Conservation (phyloP, 306 rosid species). For the Dalbergia cultrata region DNA sequence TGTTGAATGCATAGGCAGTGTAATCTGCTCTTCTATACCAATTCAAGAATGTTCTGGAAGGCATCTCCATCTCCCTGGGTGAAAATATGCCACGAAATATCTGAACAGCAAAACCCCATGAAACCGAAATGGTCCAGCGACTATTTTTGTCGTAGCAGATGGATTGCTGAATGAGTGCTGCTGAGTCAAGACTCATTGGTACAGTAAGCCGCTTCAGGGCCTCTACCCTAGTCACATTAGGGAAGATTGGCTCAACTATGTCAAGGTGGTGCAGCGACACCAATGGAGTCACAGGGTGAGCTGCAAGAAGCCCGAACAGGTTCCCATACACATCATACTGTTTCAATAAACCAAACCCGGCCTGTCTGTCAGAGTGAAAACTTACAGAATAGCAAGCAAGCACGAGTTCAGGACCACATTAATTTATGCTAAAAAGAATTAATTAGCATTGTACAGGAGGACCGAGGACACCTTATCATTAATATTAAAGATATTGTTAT, state of each 20-base stretch:
- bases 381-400: not conserved
- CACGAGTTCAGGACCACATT: not conserved
- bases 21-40: conserved; percentile 96
- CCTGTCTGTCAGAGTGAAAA: not conserved
- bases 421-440: no score
- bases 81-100: conserved; percentile 86
- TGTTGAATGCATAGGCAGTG: conserved; percentile 96
- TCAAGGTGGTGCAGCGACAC: conserved; percentile 97
- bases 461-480: no score
- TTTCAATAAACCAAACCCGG: conserved; percentile 29
- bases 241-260: conserved; percentile 96
- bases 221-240: conserved; percentile 68
- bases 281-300: conserved; percentile 93
- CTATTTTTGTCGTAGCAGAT: conserved; percentile 77
- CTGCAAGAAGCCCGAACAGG: conserved; percentile 91
- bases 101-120: conserved; percentile 96
- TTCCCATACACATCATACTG: conserved; percentile 98
- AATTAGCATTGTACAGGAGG: no score
- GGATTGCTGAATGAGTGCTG: conserved; percentile 91
- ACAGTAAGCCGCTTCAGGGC: conserved; percentile 73
- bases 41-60: conserved; percentile 89
- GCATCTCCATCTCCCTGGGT: conserved; percentile 93
- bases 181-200: conserved; percentile 87
- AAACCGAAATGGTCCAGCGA: conserved; percentile 86
- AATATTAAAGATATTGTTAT: no score